Base-by-base conservation (phyloP, 768 basidiomycete genomes). In the Termitomyces eurrhizus region DNA sequence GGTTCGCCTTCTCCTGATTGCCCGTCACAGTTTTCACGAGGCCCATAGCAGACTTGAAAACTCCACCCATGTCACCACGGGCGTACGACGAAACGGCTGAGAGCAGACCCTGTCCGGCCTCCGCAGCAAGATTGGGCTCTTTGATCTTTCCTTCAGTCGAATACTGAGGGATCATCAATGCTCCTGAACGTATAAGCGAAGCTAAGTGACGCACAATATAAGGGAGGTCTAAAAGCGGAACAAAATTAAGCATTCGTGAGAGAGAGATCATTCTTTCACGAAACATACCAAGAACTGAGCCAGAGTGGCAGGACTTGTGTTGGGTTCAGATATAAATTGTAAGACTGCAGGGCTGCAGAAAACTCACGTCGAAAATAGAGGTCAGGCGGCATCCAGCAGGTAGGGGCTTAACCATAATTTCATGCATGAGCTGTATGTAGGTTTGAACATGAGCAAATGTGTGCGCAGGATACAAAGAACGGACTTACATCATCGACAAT, bases 131-230 rank as follows among this genome's bases (percentile, higher is more conserved):
- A 69, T 97, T 95, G 37, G 95, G 94, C 70, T 97, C 94, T 73
- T 98, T 97, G 70, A 98, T 76, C 69, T 92, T 94, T 52, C 95
- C 95, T 75, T 98, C 93, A 7, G 94, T 96, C 24, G 93, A 93
- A 75, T 98, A 98, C 86, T 91, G 62, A 18, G 49, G 13, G 37
- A 9, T 26, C 2, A 14, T 59, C 13, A 50, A 32, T 14, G 16
- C 33, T 56, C 56, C 41, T 59, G 14, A 53, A 36, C 36, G 29
- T 24, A 57, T 32, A 14, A n/a, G 1, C 35, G 46, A 48, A 57
- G 42, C 16, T 21, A 58, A 48, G 52, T 16, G 29, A 57, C 79
- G 42, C 73, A 89, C 87, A 42, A 84, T 79, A 72, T 88, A 90
- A 3, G 86, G 87, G 32, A 90, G 78, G 70, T 90, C 87, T 88